Percentiles rank a stretch among this genome's conserved stretches.
phyloP scores from a whole-genome alignment of 768 basidiomycete genomes.

The Tylopilus sp. region DNA sequence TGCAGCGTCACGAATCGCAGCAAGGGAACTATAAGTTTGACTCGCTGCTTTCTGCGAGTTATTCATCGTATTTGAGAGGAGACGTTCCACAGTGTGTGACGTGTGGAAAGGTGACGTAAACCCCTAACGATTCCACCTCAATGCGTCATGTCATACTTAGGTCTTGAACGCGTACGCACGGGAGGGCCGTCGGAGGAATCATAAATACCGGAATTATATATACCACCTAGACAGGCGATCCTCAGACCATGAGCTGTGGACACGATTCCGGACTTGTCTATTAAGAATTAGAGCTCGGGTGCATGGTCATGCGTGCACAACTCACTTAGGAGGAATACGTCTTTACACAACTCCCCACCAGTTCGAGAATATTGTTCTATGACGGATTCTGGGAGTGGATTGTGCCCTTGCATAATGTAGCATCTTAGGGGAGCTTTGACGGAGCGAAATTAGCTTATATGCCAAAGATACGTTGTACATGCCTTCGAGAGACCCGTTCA shows the following conservation, averaged over 20 bases:
- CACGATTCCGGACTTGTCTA: constrained; percentile 80
- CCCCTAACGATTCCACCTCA: constrained; percentile 42
- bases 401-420: constrained; percentile 88
- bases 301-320: constrained; percentile 5
- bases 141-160: not conserved
- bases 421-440: constrained; percentile 80
- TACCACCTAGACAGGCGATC: constrained; percentile 83
- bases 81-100: constrained; percentile 62
- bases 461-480: constrained; percentile 10
- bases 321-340: constrained; percentile 85
- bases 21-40: constrained; percentile 59
- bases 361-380: constrained; percentile 73
- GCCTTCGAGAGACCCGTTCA: constrained; percentile 71
- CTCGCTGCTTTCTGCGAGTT: constrained; percentile 42
- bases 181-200: constrained; percentile 58
- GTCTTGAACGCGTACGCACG: constrained; percentile 41
- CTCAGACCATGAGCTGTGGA: constrained; percentile 77
- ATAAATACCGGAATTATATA: constrained; percentile 62
- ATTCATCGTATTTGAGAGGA: constrained; percentile 66
- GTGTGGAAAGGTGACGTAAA: constrained; percentile 77
- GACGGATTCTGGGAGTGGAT: constrained; percentile 68
- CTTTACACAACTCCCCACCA: constrained; percentile 75
- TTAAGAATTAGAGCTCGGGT: constrained; percentile 3
- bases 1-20: constrained; percentile 61
- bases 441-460: constrained; percentile 12